phyloP scores from a whole-genome alignment of 306 rosid species.

The Alnus glutinosa region DNA sequence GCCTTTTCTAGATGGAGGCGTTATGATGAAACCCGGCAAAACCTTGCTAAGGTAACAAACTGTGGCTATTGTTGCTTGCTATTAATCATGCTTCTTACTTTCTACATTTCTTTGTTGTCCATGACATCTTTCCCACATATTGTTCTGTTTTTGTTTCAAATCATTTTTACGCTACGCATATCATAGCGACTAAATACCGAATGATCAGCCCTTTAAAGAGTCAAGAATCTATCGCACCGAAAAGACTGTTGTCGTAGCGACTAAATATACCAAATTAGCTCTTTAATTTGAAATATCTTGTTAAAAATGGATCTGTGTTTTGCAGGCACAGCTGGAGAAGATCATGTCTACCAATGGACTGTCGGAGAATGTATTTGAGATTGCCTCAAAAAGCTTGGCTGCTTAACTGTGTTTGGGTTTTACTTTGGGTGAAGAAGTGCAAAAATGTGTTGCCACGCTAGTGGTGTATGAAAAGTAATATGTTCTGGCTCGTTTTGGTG shows the following conservation, averaged over 20 bases:
- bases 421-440: conserved; percentile 6
- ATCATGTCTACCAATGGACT: conserved; percentile 82
- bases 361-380: conserved; percentile 92
- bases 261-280: background rate
- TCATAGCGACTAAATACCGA: no score
- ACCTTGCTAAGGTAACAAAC: conserved; percentile 66
- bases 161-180: background rate
- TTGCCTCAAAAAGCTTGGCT: conserved; percentile 93
- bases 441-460: background rate
- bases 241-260: background rate
- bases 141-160: background rate
- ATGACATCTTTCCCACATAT: background rate
- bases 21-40: conserved; percentile 80
- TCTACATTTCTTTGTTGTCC: background rate
- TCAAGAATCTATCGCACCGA: no score
- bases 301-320: conserved; percentile 11
- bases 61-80: background rate
- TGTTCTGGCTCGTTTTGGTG: background rate
- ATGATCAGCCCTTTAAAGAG: no score
- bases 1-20: conserved; percentile 97
- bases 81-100: background rate
- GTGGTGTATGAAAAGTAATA: background rate
- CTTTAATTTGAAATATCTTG: background rate
- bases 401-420: conserved; percentile 35
- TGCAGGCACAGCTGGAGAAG: conserved; percentile 95